Percentiles rank a stretch among this genome's conserved stretches.
Evolutionary conservation across 768 basidiomycete genomes (phyloP).

Genomic region (Kwoniella shandongensis): DNA sequence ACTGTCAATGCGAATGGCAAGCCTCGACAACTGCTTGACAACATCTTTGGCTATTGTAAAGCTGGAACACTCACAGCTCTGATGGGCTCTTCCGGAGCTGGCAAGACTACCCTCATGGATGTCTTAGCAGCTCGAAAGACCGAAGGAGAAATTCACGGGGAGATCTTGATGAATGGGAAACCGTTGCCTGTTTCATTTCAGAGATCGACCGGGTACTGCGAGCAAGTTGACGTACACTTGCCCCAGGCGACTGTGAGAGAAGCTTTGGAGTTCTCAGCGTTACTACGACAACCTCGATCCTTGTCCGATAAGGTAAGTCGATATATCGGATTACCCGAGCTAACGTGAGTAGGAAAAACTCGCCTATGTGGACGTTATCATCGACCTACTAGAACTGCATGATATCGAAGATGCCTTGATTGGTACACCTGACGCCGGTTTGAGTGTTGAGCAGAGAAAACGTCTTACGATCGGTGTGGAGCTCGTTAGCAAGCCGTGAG

Average conservation of each 20-base stretch:
- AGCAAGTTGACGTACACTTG: constrained; percentile 61
- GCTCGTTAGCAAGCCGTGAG: constrained; percentile 48
- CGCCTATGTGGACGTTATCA: constrained; percentile 55
- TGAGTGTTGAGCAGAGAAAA: constrained; percentile 48
- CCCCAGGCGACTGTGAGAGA: constrained; percentile 62
- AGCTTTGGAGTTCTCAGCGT: constrained; percentile 55
- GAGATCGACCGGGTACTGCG: constrained; percentile 54
- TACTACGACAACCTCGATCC: constrained; percentile 54
- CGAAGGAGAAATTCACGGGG: constrained; percentile 52
- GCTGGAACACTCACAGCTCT: constrained; percentile 81
- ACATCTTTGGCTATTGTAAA: constrained; percentile 76
- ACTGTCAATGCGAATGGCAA: constrained; percentile 31
- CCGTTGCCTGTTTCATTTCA: constrained; percentile 55
- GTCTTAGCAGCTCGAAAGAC: constrained; percentile 42
- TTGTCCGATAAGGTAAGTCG: constrained; percentile 15
- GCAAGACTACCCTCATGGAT: constrained; percentile 47
- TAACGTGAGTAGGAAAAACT: constrained; percentile 51
- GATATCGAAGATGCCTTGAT: constrained; percentile 73
- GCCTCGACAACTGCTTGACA: constrained; percentile 60
- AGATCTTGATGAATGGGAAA: constrained; percentile 55
- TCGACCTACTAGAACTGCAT: constrained; percentile 51
- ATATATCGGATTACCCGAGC: not conserved
- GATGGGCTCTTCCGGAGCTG: constrained; percentile 63
- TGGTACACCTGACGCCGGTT: constrained; percentile 56
- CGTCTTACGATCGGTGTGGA: constrained; percentile 50